Base-by-base conservation (phyloP, 495 filamentous ascomycete genomes). In the Hyaloscypha finlandica region DNA sequence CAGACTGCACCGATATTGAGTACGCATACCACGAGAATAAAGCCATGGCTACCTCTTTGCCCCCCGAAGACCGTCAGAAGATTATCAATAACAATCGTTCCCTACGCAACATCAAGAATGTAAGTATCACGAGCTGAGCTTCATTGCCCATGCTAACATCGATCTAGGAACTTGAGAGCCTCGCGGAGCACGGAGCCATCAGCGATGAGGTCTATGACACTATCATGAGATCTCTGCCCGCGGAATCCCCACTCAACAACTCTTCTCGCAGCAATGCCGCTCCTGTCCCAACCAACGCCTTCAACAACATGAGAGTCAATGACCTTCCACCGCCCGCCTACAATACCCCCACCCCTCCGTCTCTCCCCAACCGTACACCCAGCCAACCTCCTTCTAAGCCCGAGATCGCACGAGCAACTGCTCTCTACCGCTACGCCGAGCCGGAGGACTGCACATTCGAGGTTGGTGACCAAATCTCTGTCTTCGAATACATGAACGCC, bases 401-500 rank as follows among this genome's bases (percentile, higher is more conserved):
- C 0, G 79, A 90, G 33, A 77, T 97, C 42, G 83, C 85, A 32
- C 81, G 89, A 67, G 92, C 91, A n/a, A 83, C 86, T 22, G 95
- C 94, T 5, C 81, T 96, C 8, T 97, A 95, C 78, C 85, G 85
- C 67, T 99, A 97, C 81, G 83, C 87, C 35, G 92, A 97, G 68
- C 79, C 87, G 6, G 91, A 92, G 45, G 95, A 98, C 76, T 81
- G 94, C 62, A 84, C 84, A 1, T 84, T 99, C 70, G 81, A 87
- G 64, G 86, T 86, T 32, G 87, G 92, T 72, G 93, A 97, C 77
- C 82, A 84, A 29, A 81, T 99, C 69, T 83, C 86, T 58, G 89
- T 99, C 31, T 81, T 85, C 57, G 91, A 97, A 75, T 92, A 97
- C 78, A 92, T 96, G 87, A 98, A 97, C 71, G 87, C 86, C 22